These are phyloP conservation scores for Talaromyces pinophilus DNA, from an alignment of 2,329 filamentous ascomycete species.

Conservation along the genomic window DNA sequence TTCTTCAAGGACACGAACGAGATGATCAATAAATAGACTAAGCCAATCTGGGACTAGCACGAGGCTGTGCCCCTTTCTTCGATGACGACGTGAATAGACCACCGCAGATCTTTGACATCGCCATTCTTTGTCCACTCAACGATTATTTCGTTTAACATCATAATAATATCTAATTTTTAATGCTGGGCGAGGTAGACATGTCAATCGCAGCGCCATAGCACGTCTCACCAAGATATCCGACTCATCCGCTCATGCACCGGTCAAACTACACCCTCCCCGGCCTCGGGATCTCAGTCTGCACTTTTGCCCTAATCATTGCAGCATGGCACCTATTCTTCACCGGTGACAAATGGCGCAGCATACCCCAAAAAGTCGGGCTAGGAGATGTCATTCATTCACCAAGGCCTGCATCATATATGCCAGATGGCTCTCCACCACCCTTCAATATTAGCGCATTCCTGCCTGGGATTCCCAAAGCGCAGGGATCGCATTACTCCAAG, in stretches of 20 bases:
- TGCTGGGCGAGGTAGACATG: neutral
- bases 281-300: conserved; percentile 33
- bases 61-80: neutral
- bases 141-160: neutral
- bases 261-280: conserved; percentile 28
- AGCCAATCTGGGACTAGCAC: neutral
- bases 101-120: neutral
- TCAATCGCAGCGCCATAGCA: neutral
- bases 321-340: conserved; percentile 33
- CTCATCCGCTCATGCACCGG: neutral
- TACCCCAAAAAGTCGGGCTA: conserved; percentile 42
- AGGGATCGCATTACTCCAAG: conserved; percentile 54
- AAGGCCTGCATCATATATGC: conserved; percentile 17
- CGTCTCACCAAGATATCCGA: neutral
- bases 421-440: conserved; percentile 15
- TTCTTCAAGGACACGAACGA: too few species aligned
- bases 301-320: conserved; percentile 33
- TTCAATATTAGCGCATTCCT: conserved; percentile 30
- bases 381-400: conserved; percentile 32
- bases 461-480: conserved; percentile 44
- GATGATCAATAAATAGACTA: neutral
- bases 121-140: neutral
- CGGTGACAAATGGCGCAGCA: conserved; percentile 35
- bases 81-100: neutral
- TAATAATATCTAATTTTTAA: neutral